These are phyloP conservation scores for Penicillium frequentans DNA, from an alignment of 2,329 filamentous ascomycete genomes.

Conservation along the genomic window DNA sequence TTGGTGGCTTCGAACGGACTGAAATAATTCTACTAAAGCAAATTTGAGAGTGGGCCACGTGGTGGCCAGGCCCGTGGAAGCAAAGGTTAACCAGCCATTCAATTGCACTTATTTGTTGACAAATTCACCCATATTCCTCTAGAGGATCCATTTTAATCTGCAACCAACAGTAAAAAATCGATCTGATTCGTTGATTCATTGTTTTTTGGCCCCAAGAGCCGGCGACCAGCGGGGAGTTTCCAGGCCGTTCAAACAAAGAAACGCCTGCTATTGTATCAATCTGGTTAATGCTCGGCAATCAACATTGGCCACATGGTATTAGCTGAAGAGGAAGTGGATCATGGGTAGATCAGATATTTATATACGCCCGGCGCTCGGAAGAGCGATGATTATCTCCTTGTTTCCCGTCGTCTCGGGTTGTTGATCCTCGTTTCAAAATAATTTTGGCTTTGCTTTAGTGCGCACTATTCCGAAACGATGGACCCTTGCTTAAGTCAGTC, in stretches of 20 bases:
- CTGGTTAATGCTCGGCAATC: background rate
- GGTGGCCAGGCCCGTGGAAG: background rate
- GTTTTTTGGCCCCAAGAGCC: background rate
- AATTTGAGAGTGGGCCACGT: background rate
- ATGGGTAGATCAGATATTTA: background rate
- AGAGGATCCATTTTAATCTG: background rate
- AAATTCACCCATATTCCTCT: background rate
- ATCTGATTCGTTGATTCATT: background rate
- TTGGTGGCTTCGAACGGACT: background rate
- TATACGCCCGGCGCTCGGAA: background rate
- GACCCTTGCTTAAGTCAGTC: background rate
- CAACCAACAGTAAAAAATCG: background rate
- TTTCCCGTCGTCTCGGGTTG: background rate
- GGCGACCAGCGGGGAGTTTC: background rate
- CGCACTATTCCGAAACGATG: background rate
- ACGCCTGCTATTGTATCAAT: background rate
- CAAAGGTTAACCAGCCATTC: too few relatives aligned
- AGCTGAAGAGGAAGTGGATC: background rate
- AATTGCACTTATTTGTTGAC: too few relatives aligned
- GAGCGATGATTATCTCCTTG: background rate
- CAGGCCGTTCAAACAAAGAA: background rate
- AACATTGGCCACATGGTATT: background rate
- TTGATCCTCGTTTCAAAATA: background rate
- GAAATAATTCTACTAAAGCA: background rate
- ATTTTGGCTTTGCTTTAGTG: background rate